Conservation (phyloP, 139 green algal genomes). For the Auxenochlorella pyrenoidosa region DNA sequence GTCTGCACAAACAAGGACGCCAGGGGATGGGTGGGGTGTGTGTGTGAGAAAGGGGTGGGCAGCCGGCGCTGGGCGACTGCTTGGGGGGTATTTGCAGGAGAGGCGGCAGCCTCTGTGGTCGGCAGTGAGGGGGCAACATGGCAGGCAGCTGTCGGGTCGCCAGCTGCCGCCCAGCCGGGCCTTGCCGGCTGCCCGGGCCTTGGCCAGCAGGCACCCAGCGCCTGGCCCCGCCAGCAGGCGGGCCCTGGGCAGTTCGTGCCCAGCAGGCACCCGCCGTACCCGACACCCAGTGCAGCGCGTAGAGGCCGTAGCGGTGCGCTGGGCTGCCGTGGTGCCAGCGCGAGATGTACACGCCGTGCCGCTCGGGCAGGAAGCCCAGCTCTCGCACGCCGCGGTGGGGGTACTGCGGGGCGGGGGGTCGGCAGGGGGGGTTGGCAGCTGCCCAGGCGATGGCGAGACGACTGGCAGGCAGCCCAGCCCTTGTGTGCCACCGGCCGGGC, state of each 20-base stretch:
- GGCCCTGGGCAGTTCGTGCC: too few relatives aligned
- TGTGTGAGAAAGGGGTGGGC: neutral
- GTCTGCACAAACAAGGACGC: neutral
- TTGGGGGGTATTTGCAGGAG: too few relatives aligned
- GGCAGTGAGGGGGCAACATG: too few relatives aligned
- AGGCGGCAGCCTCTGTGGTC: too few relatives aligned
- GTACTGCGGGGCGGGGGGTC: conserved; percentile 52
- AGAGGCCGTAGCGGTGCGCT: conserved; percentile 87
- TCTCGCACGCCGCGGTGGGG: conserved; percentile 83
- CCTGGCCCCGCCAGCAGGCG: too few relatives aligned
- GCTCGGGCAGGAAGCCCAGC: conserved; percentile 78
- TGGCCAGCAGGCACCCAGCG: too few relatives aligned
- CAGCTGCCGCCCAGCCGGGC: too few relatives aligned
- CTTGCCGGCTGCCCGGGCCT: too few relatives aligned
- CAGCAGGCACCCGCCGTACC: too few relatives aligned
- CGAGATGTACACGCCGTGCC: conserved; percentile 60
- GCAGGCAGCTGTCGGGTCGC: too few relatives aligned
- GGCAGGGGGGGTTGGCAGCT: neutral
- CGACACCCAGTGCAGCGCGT: conserved; percentile 88
- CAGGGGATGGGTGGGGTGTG: neutral
- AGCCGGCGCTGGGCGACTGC: neutral
- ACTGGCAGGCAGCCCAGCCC: too few relatives aligned
- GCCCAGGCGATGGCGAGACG: neutral
- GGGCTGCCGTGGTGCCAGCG: conserved; percentile 92
- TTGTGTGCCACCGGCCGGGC: neutral